Evolutionary conservation across 164 flowering plant genomes (phyloP).

Genomic region (Umbilicus rupestris): DNA sequence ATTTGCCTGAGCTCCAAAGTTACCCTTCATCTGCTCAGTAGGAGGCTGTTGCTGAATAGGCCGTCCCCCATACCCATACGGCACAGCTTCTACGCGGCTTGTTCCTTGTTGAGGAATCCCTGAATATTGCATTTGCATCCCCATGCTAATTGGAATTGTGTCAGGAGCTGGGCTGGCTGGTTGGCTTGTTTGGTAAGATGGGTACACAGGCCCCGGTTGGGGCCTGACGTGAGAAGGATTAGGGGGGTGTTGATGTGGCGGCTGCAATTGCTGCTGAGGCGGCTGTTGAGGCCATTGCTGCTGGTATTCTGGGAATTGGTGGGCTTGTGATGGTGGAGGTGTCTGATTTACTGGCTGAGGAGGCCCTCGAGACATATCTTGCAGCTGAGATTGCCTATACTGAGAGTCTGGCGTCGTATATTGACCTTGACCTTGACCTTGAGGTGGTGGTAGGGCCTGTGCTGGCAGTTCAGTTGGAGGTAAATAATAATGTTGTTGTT

Average conservation of each 20-base stretch:
- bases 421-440: conserved; percentile 5
- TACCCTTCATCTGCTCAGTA: conserved; percentile 23
- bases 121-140: background rate
- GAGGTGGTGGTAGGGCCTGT: background rate
- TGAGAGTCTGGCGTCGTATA: background rate
- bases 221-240: background rate
- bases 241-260: background rate
- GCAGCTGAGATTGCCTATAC: background rate
- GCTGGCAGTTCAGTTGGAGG: conserved; percentile 1
- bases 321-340: background rate
- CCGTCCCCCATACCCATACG: background rate
- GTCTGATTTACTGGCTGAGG: background rate
- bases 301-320: conserved; percentile 2
- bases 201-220: background rate
- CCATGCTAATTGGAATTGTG: conserved; percentile 1
- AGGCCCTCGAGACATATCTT: conserved; percentile 1
- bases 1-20: conserved; percentile 37
- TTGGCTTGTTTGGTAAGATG: background rate
- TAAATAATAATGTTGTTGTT: background rate
- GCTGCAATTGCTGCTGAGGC: background rate
- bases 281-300: conserved; percentile 3
- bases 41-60: conserved; percentile 5
- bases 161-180: conserved; percentile 7
- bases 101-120: background rate
- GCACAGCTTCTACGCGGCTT: background rate